phyloP scores from a whole-genome alignment of 148 eudicot species.

The Rhododendron ovatum region DNA sequence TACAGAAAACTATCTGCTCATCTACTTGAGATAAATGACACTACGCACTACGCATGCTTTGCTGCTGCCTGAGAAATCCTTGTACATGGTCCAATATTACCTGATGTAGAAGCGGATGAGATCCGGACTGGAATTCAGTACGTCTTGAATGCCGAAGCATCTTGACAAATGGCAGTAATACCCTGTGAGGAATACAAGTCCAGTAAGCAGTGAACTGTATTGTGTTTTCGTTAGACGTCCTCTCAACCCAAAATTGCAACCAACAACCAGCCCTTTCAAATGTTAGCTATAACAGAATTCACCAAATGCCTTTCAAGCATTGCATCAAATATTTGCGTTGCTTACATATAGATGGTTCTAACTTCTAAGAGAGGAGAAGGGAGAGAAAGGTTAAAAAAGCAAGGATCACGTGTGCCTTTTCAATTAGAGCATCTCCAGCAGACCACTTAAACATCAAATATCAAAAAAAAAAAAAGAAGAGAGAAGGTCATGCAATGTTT shows the following conservation, averaged over 20 bases:
- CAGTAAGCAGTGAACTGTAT: background rate
- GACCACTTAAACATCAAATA: background rate
- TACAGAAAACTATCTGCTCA: background rate
- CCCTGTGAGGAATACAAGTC: background rate
- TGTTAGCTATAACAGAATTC: background rate
- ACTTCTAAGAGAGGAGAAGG: background rate
- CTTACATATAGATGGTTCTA: background rate
- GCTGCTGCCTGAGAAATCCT: background rate
- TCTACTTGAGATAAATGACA: background rate
- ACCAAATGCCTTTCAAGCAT: background rate
- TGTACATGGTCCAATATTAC: background rate
- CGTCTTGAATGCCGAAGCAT: background rate
- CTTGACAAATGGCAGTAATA: background rate
- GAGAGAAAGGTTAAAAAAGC: background rate
- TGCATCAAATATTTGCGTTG: background rate
- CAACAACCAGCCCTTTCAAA: background rate
- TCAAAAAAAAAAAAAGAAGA: background rate
- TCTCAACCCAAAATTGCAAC: no score
- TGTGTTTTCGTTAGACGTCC: background rate
- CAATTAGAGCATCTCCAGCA: background rate
- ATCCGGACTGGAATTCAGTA: background rate
- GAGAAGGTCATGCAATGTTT: background rate
- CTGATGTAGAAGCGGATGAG: background rate
- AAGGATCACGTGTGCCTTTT: background rate
- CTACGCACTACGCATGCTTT: no score